Evolutionary conservation across 1,139 yeast genomes (phyloP).

Genomic region (Candida tunisiensis): DNA sequence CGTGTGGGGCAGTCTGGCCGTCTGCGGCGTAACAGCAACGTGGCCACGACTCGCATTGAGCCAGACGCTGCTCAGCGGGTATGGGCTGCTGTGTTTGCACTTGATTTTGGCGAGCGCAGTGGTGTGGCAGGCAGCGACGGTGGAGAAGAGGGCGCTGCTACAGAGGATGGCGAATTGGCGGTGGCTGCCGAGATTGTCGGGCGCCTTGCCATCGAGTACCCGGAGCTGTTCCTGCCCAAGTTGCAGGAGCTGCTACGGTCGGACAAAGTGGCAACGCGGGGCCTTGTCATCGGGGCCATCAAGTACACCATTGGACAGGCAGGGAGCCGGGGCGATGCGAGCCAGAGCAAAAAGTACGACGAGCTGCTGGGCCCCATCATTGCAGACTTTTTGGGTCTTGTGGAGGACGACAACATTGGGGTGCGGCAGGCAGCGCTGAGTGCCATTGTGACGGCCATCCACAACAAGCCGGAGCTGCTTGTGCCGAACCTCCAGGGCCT

Average conservation of each 20-base stretch:
- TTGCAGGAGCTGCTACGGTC: constrained; percentile 10
- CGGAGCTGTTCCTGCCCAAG: constrained; percentile 13
- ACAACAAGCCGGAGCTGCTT: constrained; percentile 36
- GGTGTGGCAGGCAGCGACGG: no score
- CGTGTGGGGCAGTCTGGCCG: no score
- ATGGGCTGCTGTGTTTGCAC: constrained; percentile 7
- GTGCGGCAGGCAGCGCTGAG: constrained; percentile 39
- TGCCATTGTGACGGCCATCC: constrained; percentile 43
- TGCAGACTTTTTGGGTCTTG: constrained; percentile 20
- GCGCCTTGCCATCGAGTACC: constrained; percentile 14
- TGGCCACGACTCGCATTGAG: not conserved
- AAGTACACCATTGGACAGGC: constrained; percentile 17
- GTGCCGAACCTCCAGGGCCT: constrained; percentile 32
- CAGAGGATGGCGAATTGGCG: constrained; percentile 16
- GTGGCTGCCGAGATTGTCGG: constrained; percentile 24
- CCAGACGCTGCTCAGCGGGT: constrained; percentile 2
- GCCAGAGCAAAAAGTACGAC: no score
- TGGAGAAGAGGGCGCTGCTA: constrained; percentile 3
- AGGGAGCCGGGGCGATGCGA: constrained; percentile 3
- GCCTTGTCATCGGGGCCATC: constrained; percentile 20
- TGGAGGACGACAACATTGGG: constrained; percentile 15
- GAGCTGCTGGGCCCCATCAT: constrained; percentile 17
- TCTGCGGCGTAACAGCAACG: no score
- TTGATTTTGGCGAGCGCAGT: no score
- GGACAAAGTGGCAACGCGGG: constrained; percentile 9